phyloP scores from a whole-genome alignment of 352 stramenopile species.

The Globisporangium mamillatum region DNA sequence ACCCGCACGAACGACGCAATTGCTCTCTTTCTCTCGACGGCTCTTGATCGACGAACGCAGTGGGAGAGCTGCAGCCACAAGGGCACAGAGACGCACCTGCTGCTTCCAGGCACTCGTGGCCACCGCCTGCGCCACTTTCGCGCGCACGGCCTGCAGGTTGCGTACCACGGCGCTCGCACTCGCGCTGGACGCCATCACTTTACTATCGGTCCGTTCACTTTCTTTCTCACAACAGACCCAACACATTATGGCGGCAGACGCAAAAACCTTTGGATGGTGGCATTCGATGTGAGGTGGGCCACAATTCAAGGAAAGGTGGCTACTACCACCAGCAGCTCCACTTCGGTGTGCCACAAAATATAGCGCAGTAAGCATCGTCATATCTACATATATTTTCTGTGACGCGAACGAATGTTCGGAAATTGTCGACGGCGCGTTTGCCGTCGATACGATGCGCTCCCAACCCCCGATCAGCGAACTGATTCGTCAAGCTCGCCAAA shows the following conservation, averaged over 20 bases:
- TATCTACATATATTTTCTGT: not conserved
- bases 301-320: not conserved
- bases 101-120: slow-evolving; percentile 50
- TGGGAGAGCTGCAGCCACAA: not conserved
- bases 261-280: not conserved
- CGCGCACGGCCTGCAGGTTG: slow-evolving; percentile 62
- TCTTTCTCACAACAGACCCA: not conserved
- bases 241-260: not conserved
- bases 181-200: slow-evolving; percentile 10
- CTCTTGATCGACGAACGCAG: not conserved
- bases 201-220: not conserved
- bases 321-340: not conserved
- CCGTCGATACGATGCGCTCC: not conserved
- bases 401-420: too few species aligned
- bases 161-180: slow-evolving; percentile 31
- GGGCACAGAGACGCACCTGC: slow-evolving; percentile 17
- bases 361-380: not conserved
- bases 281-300: not conserved
- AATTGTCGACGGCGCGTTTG: not conserved
- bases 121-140: slow-evolving; percentile 56
- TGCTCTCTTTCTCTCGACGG: not conserved
- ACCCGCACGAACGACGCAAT: not conserved
- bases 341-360: not conserved
- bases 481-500: too few species aligned
- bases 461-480: too few species aligned